Base-by-base conservation (phyloP, 345 rosid species). In the Gossypium raimondii region DNA sequence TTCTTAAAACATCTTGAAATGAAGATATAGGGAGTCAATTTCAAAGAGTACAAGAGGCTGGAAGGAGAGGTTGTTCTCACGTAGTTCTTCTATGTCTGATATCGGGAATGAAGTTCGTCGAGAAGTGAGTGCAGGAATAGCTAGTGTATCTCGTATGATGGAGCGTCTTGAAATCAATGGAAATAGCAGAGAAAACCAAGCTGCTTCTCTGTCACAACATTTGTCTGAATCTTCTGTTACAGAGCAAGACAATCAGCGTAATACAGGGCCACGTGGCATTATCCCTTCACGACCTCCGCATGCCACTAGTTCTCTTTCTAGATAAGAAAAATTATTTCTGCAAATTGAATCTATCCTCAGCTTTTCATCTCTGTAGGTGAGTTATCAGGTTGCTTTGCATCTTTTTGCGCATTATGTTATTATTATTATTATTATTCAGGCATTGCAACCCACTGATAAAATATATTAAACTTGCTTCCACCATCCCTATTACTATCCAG, bases 11-110 rank as follows among this genome's bases (percentile, higher is more conserved):
- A 29, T 72, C 43, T 74, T 51, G 70, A 56, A 55, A 51, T 70
- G 44, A 66, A 90, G 94, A 76, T 90, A 88, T 73, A 88, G 83
- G 75, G 94, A 90, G 55, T 85, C 92, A 1, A 80, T 88, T 71
- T 84, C 92, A 38, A 88, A 78, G 85, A 85, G 89, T 77, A 87
- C 91, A n/a, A 85, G 87, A 78, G 90, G 90, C 76, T 89, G 92
- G 95, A 88, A 80, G 67, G 95, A 88, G 81, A 87, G 87, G 81
- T 73, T 81, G 27, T 90, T 88, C 76, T 81, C 93, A 69, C 89
- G 91, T 20, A 86, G 78, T 68, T 62, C 82, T 79, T 79, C 86
- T 11, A 69, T 81, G 83, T 78, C 80, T n/a, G 88, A 84, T 60
- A 67, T 74, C 58, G 83, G 85, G 56, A 76, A 85, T 78, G 90